phyloP scores from a whole-genome alignment of 257 asterid species.

The Cruciata laevipes region DNA sequence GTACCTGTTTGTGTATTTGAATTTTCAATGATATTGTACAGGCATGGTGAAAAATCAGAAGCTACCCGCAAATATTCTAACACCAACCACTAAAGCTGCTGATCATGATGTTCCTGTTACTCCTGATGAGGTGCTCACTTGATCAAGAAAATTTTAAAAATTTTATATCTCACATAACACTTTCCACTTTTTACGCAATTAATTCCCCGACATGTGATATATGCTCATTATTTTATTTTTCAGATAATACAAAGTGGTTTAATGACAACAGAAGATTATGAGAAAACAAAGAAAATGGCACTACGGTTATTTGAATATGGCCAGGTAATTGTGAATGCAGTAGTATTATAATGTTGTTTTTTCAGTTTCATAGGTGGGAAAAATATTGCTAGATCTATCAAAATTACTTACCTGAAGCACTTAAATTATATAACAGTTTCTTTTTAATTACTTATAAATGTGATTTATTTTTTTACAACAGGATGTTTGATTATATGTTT shows the following conservation, averaged over 20 bases:
- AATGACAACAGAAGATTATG: slow-evolving; percentile 72
- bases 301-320: slow-evolving; percentile 73
- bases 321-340: slow-evolving; percentile 42
- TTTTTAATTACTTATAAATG: too few species aligned
- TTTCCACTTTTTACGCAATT: neutral
- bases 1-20: slow-evolving; percentile 3
- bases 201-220: neutral
- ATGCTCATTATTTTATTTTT: slow-evolving; percentile 19
- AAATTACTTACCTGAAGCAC: neutral
- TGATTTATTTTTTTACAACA: too few species aligned
- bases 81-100: slow-evolving; percentile 92
- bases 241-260: slow-evolving; percentile 72
- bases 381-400: neutral
- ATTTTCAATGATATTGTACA: slow-evolving; percentile 19
- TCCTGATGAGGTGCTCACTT: slow-evolving; percentile 62
- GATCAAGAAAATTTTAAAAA: neutral
- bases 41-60: slow-evolving; percentile 85
- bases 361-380: neutral
- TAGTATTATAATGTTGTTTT: neutral
- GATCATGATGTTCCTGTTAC: slow-evolving; percentile 95
- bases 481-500: too few species aligned
- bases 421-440: neutral
- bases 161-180: slow-evolving; percentile 1
- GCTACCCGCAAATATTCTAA: slow-evolving; percentile 62
- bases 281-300: slow-evolving; percentile 73